Evolutionary conservation across 345 rosid genomes (phyloP), one percentile per base, ranked within the genome.

Genomic region (Citrus inodora): DNA sequence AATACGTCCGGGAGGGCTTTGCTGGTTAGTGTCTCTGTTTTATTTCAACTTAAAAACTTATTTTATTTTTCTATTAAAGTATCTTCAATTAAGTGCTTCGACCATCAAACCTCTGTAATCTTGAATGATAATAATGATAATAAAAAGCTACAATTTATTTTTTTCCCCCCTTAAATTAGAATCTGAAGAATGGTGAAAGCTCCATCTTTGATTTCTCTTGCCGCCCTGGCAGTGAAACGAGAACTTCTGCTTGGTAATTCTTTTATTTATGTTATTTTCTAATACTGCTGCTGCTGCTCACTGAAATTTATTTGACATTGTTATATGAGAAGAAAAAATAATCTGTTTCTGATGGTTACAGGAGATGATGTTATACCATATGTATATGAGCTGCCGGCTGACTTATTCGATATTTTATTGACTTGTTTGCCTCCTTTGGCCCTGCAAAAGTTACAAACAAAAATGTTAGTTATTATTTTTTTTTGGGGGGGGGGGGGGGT

Each of bases 391-490:
- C 87, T 95, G 80, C 98, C 98, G 6, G 62, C 88, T 4, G 86
- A 92, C 63, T 72, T 95, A 62, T 85, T 93, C 77, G 83, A 89
- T 73, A 55, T 58, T 48, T 75, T 95, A 27, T 35, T 95, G 27
- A 37, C 83, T 42, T 83, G 77, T 62, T 88, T 89, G 71, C 93
- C 98, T 80, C 92, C 98, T 19, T 75, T 91, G 83, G 88, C 89
- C 28, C 67, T 95, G 89, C 91, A 85, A 37, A 89, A 90, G 83
- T 75, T 95, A 59, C 91, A 92, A 76, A 55, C 63, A 19, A 82
- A 86, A 75, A 87, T 91, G 98, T 95, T 65, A 78, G 89, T 89
- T 68, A 9, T 35, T 33, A 46, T 73, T 2, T 79, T 21, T 27
- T n/a, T 21, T 24, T 1, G 9, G 4, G 28, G 51, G 10, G 40